Conservation (phyloP, 495 filamentous ascomycete genomes). For the Terfezia claveryi region DNA sequence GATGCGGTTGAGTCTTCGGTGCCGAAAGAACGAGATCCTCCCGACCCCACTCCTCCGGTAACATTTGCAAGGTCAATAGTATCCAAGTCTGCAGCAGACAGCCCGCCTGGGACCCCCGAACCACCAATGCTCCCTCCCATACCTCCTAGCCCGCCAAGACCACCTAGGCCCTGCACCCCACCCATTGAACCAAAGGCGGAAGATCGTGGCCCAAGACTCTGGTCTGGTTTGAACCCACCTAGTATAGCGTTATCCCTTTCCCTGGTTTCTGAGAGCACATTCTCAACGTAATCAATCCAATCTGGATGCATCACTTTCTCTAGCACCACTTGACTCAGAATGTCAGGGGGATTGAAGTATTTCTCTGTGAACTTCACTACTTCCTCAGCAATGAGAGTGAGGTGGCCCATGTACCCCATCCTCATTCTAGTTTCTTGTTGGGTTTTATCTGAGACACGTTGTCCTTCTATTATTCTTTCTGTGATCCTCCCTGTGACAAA, state of each 20-base stretch:
- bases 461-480: constrained; percentile 73
- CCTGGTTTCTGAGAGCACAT: constrained; percentile 75
- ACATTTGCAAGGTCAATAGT: constrained; percentile 53
- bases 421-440: constrained; percentile 66
- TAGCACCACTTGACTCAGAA: constrained; percentile 62
- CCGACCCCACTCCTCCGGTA: constrained; percentile 40
- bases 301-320: constrained; percentile 68
- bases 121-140: constrained; percentile 10
- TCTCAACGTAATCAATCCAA: constrained; percentile 92
- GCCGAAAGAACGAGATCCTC: constrained; percentile 27
- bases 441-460: constrained; percentile 62
- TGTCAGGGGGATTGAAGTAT: constrained; percentile 47
- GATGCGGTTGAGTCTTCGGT: neutral
- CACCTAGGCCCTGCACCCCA: constrained; percentile 46
- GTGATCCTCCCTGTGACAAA: constrained; percentile 80
- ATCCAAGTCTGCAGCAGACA: constrained; percentile 31
- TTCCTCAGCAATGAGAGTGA: constrained; percentile 93
- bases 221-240: constrained; percentile 83
- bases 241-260: constrained; percentile 96
- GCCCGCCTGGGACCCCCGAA: constrained; percentile 24
- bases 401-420: constrained; percentile 94
- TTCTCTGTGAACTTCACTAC: constrained; percentile 97
- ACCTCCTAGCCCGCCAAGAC: constrained; percentile 24
- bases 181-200: constrained; percentile 37
- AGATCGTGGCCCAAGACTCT: constrained; percentile 47